Conservation (phyloP, 129 eudicot species). For the Arctium lappa region DNA sequence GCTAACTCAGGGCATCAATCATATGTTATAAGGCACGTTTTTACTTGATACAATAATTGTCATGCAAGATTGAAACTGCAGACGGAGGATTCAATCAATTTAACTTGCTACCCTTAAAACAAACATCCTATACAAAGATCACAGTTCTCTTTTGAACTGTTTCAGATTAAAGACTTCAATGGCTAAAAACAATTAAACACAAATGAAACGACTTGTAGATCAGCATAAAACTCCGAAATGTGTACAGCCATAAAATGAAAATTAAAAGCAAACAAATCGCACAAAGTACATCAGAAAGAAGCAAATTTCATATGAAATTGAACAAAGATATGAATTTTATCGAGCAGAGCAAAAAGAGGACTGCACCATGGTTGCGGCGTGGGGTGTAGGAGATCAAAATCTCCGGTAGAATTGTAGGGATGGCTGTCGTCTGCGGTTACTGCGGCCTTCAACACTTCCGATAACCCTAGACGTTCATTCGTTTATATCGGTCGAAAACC, state of each 20-base stretch:
- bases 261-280: neutral
- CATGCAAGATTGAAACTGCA: neutral
- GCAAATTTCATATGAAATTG: neutral
- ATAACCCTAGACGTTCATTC: neutral
- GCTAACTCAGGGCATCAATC: neutral
- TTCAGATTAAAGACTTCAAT: neutral
- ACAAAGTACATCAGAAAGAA: neutral
- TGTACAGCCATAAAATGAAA: neutral
- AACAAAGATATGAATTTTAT: neutral
- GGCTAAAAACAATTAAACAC: neutral
- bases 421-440: neutral
- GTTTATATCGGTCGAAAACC: conserved; percentile 4
- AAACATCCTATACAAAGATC: neutral
- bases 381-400: neutral
- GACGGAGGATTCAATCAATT: neutral
- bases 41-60: neutral
- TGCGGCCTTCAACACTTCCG: neutral
- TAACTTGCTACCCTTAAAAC: neutral
- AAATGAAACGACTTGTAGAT: neutral
- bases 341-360: neutral
- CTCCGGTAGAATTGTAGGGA: neutral
- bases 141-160: neutral
- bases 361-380: conserved; percentile 11
- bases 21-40: neutral
- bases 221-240: neutral